phyloP scores from a whole-genome alignment of 2,329 filamentous ascomycete genomes.

The Hymenoscyphus fructigenus region DNA sequence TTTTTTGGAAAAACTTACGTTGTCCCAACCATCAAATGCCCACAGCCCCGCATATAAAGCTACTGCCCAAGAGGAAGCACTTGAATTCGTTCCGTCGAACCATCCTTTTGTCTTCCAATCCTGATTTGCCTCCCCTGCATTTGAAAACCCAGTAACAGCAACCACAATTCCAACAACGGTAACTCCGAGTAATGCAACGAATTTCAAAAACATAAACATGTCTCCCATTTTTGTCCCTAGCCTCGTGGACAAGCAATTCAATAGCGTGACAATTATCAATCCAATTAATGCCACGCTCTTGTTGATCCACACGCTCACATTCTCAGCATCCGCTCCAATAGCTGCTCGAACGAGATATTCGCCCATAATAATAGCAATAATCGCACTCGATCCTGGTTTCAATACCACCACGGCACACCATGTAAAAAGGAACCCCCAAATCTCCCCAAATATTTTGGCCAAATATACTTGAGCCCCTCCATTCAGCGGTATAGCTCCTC shows the following conservation, averaged over 20 bases:
- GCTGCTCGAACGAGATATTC: slow-evolving; percentile 91
- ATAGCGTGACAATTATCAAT: slow-evolving; percentile 70
- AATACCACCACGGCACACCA: slow-evolving; percentile 94
- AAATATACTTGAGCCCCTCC: slow-evolving; percentile 93
- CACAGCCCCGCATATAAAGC: slow-evolving; percentile 93
- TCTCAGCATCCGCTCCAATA: slow-evolving; percentile 81
- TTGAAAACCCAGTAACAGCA: slow-evolving; percentile 79
- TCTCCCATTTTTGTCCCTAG: slow-evolving; percentile 86
- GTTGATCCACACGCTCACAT: slow-evolving; percentile 82
- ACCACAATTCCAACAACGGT: slow-evolving; percentile 88
- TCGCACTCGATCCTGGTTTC: slow-evolving; percentile 90
- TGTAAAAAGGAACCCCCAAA: slow-evolving; percentile 90
- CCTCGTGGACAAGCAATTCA: slow-evolving; percentile 91
- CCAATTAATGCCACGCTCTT: slow-evolving; percentile 82
- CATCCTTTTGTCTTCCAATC: slow-evolving; percentile 88
- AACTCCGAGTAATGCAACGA: slow-evolving; percentile 82
- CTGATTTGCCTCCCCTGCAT: slow-evolving; percentile 69
- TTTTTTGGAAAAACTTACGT: slow-evolving; percentile 59
- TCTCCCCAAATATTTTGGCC: slow-evolving; percentile 92
- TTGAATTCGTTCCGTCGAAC: slow-evolving; percentile 82
- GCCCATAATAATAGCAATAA: slow-evolving; percentile 96
- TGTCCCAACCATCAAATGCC: slow-evolving; percentile 99
- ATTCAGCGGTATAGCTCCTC: slow-evolving; percentile 92
- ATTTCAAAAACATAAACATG: slow-evolving; percentile 95
- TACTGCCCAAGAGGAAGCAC: slow-evolving; percentile 85